Base-by-base conservation (phyloP, 2,329 filamentous ascomycete genomes). In the Calonectria hawksworthii region DNA sequence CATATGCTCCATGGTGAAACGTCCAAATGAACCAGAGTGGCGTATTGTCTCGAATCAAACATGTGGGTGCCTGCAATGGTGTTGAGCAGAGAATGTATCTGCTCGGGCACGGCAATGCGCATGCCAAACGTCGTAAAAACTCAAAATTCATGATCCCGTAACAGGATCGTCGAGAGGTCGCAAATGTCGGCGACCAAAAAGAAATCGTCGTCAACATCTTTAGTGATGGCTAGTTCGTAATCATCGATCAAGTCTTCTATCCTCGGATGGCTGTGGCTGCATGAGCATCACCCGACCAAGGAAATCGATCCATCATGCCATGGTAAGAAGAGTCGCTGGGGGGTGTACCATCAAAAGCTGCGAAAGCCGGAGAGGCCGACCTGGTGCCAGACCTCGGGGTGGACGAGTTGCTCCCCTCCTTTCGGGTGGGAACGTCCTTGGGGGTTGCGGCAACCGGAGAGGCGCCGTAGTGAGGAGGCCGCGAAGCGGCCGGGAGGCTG, bases 231-330 rank as follows among this genome's bases (percentile, higher is more conserved):
- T 65, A 68, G 50, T 41, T 63, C 69, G 73, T 77, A 76, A 69
- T 80, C 75, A 59, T 76, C 76, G 44, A 41, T 51, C 47, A 71
- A 71, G 44, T 74, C 11, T 23, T 70, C 83, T 84, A 87, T 68
- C 86, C 85, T 71, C 84, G 83, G 72, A 87, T 92, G 52, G 89
- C 89, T 81, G 89, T 88, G 56, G 88, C 84, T 70, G 87, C 80
- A 83, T 90, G 87, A 81, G 88, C 81, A 73, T 91, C 89, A 69
- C 87, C 77, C 56, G 85, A 84, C 82, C 84, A 87, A 64, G 88
- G 88, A 76, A 90, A 90, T 69, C 86, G 87, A 73, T 89, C 87
- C 47, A 82, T 75, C 65, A 79, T 84, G 71, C 82, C 78, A 75
- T 86, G 81, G 52, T 78, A 88, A 41, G 85, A 79, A 68, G 84